These are phyloP conservation scores for Globisporangium polare DNA, from an alignment of 352 stramenopile genomes.

Conservation along the genomic window DNA sequence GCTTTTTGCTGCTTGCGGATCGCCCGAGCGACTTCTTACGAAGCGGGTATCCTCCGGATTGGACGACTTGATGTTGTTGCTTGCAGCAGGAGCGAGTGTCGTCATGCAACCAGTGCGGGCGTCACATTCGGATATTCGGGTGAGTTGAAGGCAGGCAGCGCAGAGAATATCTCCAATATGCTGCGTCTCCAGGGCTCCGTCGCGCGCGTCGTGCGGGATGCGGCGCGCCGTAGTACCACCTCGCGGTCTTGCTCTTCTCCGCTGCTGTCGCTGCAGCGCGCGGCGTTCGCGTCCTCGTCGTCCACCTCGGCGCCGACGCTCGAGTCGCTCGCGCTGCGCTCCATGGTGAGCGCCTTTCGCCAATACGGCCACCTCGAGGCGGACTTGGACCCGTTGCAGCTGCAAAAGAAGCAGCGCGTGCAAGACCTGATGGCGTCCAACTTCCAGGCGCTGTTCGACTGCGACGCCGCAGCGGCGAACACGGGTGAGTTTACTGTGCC, in stretches of 20 bases:
- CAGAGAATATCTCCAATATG: constrained; percentile 20
- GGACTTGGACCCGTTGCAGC: constrained; percentile 56
- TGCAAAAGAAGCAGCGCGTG: constrained; percentile 34
- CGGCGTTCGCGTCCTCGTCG: constrained; percentile 15
- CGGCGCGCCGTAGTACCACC: constrained; percentile 2
- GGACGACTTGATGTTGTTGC: neutral
- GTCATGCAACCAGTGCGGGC: neutral
- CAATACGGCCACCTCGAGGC: constrained; percentile 75
- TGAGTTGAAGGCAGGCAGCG: neutral
- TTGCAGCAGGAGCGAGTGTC: neutral
- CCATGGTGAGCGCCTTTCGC: constrained; percentile 70
- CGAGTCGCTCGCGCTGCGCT: constrained; percentile 55
- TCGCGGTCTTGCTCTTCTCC: neutral
- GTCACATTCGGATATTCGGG: neutral
- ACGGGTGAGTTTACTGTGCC: constrained; percentile 24
- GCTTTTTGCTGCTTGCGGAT: neutral
- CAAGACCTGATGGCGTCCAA: constrained; percentile 32
- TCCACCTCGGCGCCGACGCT: constrained; percentile 37
- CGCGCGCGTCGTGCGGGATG: constrained; percentile 23
- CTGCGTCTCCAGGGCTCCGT: constrained; percentile 49
- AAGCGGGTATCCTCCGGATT: neutral
- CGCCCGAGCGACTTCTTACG: neutral
- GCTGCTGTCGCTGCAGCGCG: neutral
- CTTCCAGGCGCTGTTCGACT: constrained; percentile 51
- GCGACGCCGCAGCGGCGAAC: constrained; percentile 11